Evolutionary conservation across 2,329 filamentous ascomycete genomes (phyloP), one percentile per base, ranked within the genome.

Genomic region (Sporothrix humicola): DNA sequence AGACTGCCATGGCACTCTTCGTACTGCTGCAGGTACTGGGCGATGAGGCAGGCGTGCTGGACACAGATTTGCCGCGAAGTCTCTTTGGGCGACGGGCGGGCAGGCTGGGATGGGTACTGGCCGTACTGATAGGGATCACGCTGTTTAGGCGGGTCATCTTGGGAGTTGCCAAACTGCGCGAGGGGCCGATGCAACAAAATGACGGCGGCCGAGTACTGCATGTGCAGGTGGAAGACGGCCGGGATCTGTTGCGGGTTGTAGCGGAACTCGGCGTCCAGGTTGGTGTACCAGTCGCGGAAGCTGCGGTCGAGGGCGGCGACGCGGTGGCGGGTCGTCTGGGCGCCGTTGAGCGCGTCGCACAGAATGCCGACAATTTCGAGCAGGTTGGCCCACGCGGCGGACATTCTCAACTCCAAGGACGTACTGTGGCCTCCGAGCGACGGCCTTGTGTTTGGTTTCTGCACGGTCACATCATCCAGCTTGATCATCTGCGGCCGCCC

Each of bases 201-300:
- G 37, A 74, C 71, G 10, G 72, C 70, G 26, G 74, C 66, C 1
- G 74, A 69, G 44, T 75, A 74, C n/a, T 75, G 74, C 72, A 75
- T 75, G 56, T 72, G 73, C 23, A 74, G 7, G 17, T 71, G 61
- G 17, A 71, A 74, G 4, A 74, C 73, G 9, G 68, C 73, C 6
- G 73, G 73, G 1, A 58, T 71, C 31, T 74, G 73, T 31, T 74
- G 61, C 17, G 69, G 56, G 17, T 72, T 56, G 63, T 72, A 71
- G 10, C 69, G 69, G 13, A 74, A 68, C 23, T 48, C 69, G 17
- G 69, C 46, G 10, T 74, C 73, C 6, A 74, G 44, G n/a, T 63
- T 52, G 5, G 61, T 59, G 61, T 72, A 58, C 73, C 73, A 74
- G 48, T 72, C 61, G 1, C 69, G 59, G 23, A 74, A 61, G 13